Evolutionary conservation across 2,329 filamentous ascomycete genomes (phyloP).

Genomic region (Aspergillus oerlinghausenensis): DNA sequence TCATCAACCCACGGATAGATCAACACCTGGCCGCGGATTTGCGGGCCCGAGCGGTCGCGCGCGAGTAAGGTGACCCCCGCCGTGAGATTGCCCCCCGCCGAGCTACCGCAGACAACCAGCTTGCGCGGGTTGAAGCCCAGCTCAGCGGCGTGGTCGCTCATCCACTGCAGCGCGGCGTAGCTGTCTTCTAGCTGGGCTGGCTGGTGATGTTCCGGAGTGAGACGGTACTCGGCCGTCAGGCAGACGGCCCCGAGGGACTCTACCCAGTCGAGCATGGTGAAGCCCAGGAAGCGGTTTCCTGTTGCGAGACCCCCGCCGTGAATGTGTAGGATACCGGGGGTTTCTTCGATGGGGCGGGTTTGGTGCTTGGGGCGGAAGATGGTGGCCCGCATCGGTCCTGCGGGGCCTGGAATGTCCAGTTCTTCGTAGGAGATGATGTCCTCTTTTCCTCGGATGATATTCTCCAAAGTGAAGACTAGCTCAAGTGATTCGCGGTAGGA

Average conservation of each 20-base stretch:
- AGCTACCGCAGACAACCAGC: conserved; percentile 61
- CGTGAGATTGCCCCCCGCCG: conserved; percentile 51
- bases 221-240: conserved; percentile 63
- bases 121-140: conserved; percentile 54
- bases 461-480: background rate
- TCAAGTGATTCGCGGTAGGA: background rate
- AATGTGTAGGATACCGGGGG: conserved; percentile 59
- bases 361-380: conserved; percentile 8
- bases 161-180: conserved; percentile 59
- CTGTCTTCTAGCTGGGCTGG: conserved; percentile 63
- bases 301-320: conserved; percentile 65
- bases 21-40: conserved; percentile 15
- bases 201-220: conserved; percentile 61
- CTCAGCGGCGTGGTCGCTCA: conserved; percentile 53
- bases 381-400: conserved; percentile 4
- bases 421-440: conserved; percentile 5
- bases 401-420: conserved; percentile 6
- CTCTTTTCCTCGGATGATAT: conserved; percentile 1
- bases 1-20: conserved; percentile 17
- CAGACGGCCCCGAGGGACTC: conserved; percentile 53
- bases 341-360: background rate
- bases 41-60: conserved; percentile 12
- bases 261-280: conserved; percentile 51
- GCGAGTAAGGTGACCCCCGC: conserved; percentile 14
- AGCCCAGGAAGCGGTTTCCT: conserved; percentile 60